phyloP scores from a whole-genome alignment of 106 monocot species.

The Dendrobium chrysotoxum region DNA sequence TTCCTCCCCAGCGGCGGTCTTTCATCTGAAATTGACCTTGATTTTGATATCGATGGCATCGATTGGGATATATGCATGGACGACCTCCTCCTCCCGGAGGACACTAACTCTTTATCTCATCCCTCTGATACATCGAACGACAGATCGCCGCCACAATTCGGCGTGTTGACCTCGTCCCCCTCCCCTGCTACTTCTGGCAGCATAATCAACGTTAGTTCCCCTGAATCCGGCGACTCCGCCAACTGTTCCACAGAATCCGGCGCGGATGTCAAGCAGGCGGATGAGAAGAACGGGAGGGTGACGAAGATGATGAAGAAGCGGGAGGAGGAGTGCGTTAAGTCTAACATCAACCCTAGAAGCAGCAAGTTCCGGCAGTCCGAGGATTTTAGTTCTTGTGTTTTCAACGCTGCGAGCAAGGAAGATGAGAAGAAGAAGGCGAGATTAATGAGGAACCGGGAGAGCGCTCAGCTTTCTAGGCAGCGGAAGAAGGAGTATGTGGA shows the following conservation, averaged over 20 bases:
- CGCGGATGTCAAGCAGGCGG: constrained; percentile 16
- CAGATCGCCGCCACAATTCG: neutral
- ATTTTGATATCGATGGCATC: constrained; percentile 24
- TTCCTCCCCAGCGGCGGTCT: neutral
- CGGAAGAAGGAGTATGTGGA: constrained; percentile 74
- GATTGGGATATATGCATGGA: constrained; percentile 39
- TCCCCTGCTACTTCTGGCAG: neutral
- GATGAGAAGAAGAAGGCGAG: constrained; percentile 39
- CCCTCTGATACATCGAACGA: neutral
- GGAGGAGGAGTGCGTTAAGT: neutral
- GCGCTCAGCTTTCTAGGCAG: constrained; percentile 75
- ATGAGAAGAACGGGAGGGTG: constrained; percentile 11
- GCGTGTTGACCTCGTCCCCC: neutral
- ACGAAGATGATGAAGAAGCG: constrained; percentile 36
- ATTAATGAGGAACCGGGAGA: constrained; percentile 65
- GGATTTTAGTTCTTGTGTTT: constrained; percentile 9
- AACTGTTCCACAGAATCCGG: constrained; percentile 24
- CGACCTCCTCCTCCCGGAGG: constrained; percentile 34
- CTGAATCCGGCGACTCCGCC: constrained; percentile 25
- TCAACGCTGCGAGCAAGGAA: constrained; percentile 20
- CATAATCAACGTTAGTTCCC: constrained; percentile 8
- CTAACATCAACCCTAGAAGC: constrained; percentile 20
- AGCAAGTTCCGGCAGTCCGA: constrained; percentile 19
- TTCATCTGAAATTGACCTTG: constrained; percentile 6
- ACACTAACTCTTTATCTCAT: neutral